Base-by-base conservation (phyloP, 2,329 filamentous ascomycete genomes). In the Aspergillus flavus region DNA sequence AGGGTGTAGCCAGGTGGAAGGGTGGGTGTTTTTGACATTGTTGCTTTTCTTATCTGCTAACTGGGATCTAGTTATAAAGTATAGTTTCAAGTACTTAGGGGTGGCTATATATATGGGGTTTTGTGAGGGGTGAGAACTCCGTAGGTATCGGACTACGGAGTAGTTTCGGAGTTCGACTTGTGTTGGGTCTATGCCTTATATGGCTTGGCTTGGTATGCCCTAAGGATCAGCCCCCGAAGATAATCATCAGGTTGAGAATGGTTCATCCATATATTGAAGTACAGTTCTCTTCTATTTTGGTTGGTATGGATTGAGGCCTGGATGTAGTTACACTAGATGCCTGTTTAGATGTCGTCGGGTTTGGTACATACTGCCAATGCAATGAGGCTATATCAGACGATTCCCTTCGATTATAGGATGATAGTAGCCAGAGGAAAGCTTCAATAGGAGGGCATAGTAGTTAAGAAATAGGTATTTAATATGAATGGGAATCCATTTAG, bases 1-100 rank as follows among this genome's bases (percentile, higher is more conserved):
- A 82, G 67, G 26, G 68, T 69, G 70, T 82, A 82, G 34, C 75
- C 75, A 3, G 69, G 26, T 1, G 78, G 75, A 14, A 79, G 69
- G 7, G n/a, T 34, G 32, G 19, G 19, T 54, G 30, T 11, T 1
- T 28, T 30, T 50, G 52, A 54, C 52, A 54, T 54, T 36, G 10
- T 34, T 54, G 10, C 19, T 34, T 36, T 28, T 26, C 2, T 32
- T 4, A 16, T 16, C 14, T 12, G 26, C 11, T 11, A 16, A 23
- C 23, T 46, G 43, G 21, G 14, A 6, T 30, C n/a, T 14, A 1
- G 16, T 52, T 10, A 9, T n/a, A 23, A 26, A 52, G 2, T 26
- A 11, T 9, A 12, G 14, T 30, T 14, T 19, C 12, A 7, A 19
- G 5, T 41, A 6, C 16, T 16, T 3, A 9, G 36, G 6, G 36